phyloP scores from a whole-genome alignment of 2,329 filamentous ascomycete genomes.

The Paraphaeosphaeria minitans region DNA sequence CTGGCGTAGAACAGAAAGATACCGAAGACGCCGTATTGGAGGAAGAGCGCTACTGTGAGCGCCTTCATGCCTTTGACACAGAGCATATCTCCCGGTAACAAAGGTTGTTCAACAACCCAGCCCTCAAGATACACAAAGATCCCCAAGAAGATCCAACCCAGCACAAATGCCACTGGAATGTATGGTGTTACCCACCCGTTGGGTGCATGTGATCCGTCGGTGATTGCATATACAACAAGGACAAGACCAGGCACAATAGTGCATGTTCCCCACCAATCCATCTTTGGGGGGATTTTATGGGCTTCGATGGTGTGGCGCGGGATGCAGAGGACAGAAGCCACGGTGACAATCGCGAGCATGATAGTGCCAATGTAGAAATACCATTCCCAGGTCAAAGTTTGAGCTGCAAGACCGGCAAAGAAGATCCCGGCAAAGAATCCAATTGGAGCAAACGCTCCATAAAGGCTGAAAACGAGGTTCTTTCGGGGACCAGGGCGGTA shows the following conservation, averaged over 20 bases:
- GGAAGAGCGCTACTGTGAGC: constrained; percentile 46
- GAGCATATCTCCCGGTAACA: constrained; percentile 74
- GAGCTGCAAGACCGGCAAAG: constrained; percentile 41
- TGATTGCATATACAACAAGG: constrained; percentile 75
- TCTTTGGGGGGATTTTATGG: constrained; percentile 28
- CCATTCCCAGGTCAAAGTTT: constrained; percentile 40
- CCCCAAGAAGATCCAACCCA: constrained; percentile 65
- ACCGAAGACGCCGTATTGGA: constrained; percentile 51
- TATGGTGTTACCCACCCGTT: constrained; percentile 76
- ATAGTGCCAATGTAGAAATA: constrained; percentile 43
- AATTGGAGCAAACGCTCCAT: constrained; percentile 59
- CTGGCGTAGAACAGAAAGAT: constrained; percentile 48
- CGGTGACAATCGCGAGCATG: constrained; percentile 37
- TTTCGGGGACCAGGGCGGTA: constrained; percentile 73
- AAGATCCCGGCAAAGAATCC: constrained; percentile 51
- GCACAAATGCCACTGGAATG: constrained; percentile 67
- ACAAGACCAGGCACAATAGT: constrained; percentile 60
- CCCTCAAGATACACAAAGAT: constrained; percentile 73
- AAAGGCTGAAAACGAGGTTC: constrained; percentile 68
- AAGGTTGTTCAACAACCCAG: constrained; percentile 69
- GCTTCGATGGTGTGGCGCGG: constrained; percentile 25
- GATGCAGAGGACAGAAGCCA: constrained; percentile 37
- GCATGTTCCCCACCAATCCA: constrained; percentile 46
- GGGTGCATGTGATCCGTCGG: constrained; percentile 71
- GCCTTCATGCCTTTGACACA: constrained; percentile 67